A percentile compares a stretch with the other conserved stretches of the same genome.
Conservation (phyloP, 2,329 filamentous ascomycete genomes). For the Hypoxylon sp. region DNA sequence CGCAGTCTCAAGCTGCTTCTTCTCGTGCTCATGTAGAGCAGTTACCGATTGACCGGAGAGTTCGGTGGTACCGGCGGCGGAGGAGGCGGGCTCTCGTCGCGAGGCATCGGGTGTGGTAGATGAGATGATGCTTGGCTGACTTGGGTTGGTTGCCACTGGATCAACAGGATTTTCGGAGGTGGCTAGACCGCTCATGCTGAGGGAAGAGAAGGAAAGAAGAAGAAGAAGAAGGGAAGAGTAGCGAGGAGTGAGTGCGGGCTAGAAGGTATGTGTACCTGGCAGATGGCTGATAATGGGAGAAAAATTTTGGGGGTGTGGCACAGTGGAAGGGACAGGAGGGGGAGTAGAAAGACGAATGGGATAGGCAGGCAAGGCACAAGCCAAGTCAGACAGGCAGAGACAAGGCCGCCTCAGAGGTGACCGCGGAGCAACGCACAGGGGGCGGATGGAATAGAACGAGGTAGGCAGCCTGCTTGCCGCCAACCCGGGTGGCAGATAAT, state of each 20-base stretch:
- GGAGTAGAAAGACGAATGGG: conserved; percentile 49
- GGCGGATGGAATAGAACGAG: conserved; percentile 48
- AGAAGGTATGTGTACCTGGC: conserved; percentile 52
- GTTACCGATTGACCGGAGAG: conserved; percentile 77
- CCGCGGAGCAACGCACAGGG: conserved; percentile 51
- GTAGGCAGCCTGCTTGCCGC: conserved; percentile 43
- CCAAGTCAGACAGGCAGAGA: conserved; percentile 51
- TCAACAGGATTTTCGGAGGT: conserved; percentile 56
- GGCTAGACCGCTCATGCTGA: conserved; percentile 57
- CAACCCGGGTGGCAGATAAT: conserved; percentile 43
- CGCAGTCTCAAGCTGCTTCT: conserved; percentile 50
- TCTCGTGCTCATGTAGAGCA: conserved; percentile 48
- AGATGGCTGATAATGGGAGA: conserved; percentile 50
- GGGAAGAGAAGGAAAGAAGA: conserved; percentile 50
- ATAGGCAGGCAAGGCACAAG: conserved; percentile 49
- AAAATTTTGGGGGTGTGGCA: conserved; percentile 55
- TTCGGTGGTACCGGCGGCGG: conserved; percentile 74
- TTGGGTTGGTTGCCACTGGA: conserved; percentile 55
- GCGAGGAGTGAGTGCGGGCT: conserved; percentile 49
- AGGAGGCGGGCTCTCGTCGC: conserved; percentile 74
- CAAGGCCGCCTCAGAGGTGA: conserved; percentile 52
- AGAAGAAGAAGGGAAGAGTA: conserved; percentile 50
- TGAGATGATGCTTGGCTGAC: conserved; percentile 51
- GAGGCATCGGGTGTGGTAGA: conserved; percentile 68
- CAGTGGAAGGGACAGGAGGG: conserved; percentile 50